A percentile compares a stretch with the other conserved stretches of the same genome.
phyloP scores from a whole-genome alignment of 2,329 filamentous ascomycete species.

The Hymenoscyphus occultus region DNA sequence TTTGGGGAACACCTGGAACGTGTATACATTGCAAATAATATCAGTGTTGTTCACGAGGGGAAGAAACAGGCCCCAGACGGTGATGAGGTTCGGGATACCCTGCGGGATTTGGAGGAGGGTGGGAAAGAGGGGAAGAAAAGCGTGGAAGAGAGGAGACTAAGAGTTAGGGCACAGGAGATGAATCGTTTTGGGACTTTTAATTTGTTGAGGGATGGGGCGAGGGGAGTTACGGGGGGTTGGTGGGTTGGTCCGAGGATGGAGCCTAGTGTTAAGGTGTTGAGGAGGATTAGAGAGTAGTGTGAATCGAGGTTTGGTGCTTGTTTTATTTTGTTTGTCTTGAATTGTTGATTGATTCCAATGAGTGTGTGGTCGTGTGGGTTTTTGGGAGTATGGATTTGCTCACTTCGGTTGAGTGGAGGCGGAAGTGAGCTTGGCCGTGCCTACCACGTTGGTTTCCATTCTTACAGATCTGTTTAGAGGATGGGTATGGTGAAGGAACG shows the following conservation, averaged over 20 bases:
- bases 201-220: constrained; percentile 39
- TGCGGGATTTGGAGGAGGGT: constrained; percentile 28
- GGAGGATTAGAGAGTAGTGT: constrained; percentile 21
- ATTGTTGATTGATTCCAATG: background rate
- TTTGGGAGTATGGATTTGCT: background rate
- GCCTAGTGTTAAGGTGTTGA: constrained; percentile 39
- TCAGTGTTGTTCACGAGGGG: constrained; percentile 18
- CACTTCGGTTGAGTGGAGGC: too few relatives aligned
- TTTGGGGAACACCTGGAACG: constrained; percentile 25
- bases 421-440: too few relatives aligned
- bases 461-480: too few relatives aligned
- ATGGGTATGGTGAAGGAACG: too few relatives aligned
- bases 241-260: constrained; percentile 63
- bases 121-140: constrained; percentile 42
- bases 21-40: constrained; percentile 30
- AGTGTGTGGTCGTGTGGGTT: background rate
- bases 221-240: constrained; percentile 55
- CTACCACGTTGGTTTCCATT: too few relatives aligned
- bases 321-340: background rate
- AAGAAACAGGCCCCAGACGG: constrained; percentile 15
- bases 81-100: constrained; percentile 25
- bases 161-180: constrained; percentile 29
- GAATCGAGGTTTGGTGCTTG: background rate
- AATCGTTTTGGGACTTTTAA: constrained; percentile 30
- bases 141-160: constrained; percentile 16